Base-by-base conservation (phyloP, 1,284 basidiomycete species). In the Sanghuangporus sanghuang region DNA sequence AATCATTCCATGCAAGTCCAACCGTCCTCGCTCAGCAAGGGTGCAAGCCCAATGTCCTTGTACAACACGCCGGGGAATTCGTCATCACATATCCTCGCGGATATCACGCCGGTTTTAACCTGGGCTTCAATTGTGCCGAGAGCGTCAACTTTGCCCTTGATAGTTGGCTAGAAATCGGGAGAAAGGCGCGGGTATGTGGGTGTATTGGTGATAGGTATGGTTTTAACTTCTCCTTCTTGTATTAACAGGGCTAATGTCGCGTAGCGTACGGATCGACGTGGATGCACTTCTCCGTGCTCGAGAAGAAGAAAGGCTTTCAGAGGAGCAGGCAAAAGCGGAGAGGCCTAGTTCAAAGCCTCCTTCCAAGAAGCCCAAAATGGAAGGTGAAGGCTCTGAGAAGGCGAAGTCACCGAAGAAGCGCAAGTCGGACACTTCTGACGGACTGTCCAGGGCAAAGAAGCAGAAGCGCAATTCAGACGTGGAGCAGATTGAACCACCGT, bases 61-160 rank as follows among this genome's bases (percentile, higher is more conserved):
- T 98, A 0, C 96, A 99, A 71, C 88, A 95, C 64, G 80, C 84
- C 49, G 92, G 93, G 48, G 96, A 98, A 74, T 98, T 98, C 70
- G 93, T 99, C 44, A 91, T 99, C 68, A 99, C 96, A 0, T 99
- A 89, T 73, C 96, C 96, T 0, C 81, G 87, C 48, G 96, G 96
- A 8, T 98, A 98, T 74, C 96, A 98, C 73, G 93, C 95, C 0
- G 96, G 96, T 16, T 98, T 97, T 81, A 99, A 99, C 72, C 79
- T 98, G 44, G 97, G 96, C 14, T 89, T 97, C 73, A 99, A 99
- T 73, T 98, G 96, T 71, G 96, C 96, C 2, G 97, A 99, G 76
- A 95, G 92, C 68, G 94, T 98, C 71, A 99, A 99, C 74, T 99
- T 99, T 75, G 97, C 97, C 0, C 81, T 98, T 32, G 93, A 98